Percentiles rank a stretch among this genome's conserved stretches.
Conservation (phyloP, 2,329 filamentous ascomycete genomes). For the Venturia oleaginea region DNA sequence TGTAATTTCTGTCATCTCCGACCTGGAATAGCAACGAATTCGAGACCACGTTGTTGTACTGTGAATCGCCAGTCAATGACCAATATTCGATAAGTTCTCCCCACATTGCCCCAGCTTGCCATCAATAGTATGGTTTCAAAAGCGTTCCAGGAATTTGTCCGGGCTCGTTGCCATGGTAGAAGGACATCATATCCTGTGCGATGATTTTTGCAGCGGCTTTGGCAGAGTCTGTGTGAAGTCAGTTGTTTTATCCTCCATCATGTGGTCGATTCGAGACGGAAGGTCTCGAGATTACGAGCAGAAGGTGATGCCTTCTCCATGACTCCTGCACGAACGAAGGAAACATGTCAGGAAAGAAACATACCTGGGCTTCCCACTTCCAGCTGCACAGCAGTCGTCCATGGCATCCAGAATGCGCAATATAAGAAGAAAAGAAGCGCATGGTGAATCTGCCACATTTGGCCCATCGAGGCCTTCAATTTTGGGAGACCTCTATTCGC, state of each 20-base stretch:
- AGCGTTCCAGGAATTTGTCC: conserved; percentile 26
- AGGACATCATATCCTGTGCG: conserved; percentile 9
- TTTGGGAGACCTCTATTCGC: background rate
- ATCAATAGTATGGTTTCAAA: conserved; percentile 38
- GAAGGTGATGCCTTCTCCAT: background rate
- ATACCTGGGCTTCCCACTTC: conserved; percentile 4
- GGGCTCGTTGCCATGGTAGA: conserved; percentile 13
- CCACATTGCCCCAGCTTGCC: conserved; percentile 35
- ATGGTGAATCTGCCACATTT: conserved; percentile 7
- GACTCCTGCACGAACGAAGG: background rate
- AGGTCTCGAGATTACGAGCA: background rate
- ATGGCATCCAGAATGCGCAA: background rate
- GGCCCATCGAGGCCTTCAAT: background rate
- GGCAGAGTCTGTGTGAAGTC: conserved; percentile 9
- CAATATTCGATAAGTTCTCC: conserved; percentile 36
- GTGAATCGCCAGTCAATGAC: conserved; percentile 36
- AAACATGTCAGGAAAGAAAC: background rate
- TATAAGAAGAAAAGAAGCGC: conserved; percentile 6
- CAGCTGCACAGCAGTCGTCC: background rate
- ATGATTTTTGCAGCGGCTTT: conserved; percentile 12
- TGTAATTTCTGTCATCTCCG: conserved; percentile 33
- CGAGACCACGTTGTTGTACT: conserved; percentile 34
- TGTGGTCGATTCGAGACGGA: no score
- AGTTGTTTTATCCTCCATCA: no score
- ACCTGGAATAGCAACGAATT: conserved; percentile 35